Percentiles rank a stretch among this genome's conserved stretches.
phyloP scores from a whole-genome alignment of 2,329 filamentous ascomycete species.

The Microascus cirrosus region DNA sequence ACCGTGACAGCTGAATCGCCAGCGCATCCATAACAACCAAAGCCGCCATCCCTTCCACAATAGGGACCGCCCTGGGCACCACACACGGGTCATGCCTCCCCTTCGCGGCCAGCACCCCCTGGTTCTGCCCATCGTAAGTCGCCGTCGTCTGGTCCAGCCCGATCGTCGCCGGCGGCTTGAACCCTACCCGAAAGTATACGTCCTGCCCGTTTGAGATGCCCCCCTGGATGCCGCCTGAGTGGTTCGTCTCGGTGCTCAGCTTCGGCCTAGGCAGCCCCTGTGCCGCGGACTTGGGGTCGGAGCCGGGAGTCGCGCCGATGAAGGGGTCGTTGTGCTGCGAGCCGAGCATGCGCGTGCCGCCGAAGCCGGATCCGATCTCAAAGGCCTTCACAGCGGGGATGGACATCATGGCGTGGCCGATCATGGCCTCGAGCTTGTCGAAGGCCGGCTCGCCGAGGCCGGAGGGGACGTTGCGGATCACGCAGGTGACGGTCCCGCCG shows the following conservation, averaged over 20 bases:
- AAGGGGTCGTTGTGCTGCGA: slow-evolving; percentile 91
- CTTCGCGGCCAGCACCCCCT: slow-evolving; percentile 79
- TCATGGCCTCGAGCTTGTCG: slow-evolving; percentile 84
- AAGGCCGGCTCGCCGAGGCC: slow-evolving; percentile 91
- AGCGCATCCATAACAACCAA: slow-evolving; percentile 80
- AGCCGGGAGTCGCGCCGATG: slow-evolving; percentile 25
- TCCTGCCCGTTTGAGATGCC: slow-evolving; percentile 89
- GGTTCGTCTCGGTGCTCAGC: slow-evolving; percentile 83
- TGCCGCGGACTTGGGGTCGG: slow-evolving; percentile 27
- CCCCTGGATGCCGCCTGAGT: slow-evolving; percentile 89
- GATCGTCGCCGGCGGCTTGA: slow-evolving; percentile 94
- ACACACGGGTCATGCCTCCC: slow-evolving; percentile 92
- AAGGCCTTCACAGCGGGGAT: slow-evolving; percentile 95
- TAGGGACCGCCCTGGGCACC: slow-evolving; percentile 75
- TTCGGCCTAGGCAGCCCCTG: slow-evolving; percentile 32
- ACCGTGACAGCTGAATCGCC: slow-evolving; percentile 63
- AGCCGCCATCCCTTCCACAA: slow-evolving; percentile 86
- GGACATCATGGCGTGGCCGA: slow-evolving; percentile 88
- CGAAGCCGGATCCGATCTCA: slow-evolving; percentile 89
- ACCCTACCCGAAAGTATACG: slow-evolving; percentile 89
- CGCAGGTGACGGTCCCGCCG: slow-evolving; percentile 88
- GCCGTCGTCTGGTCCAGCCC: slow-evolving; percentile 77
- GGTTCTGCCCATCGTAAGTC: slow-evolving; percentile 58
- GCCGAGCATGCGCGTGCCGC: slow-evolving; percentile 73
- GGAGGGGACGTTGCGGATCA: slow-evolving; percentile 74